phyloP scores from a whole-genome alignment of 1,284 basidiomycete species.

The Trichosporon ovoides region DNA sequence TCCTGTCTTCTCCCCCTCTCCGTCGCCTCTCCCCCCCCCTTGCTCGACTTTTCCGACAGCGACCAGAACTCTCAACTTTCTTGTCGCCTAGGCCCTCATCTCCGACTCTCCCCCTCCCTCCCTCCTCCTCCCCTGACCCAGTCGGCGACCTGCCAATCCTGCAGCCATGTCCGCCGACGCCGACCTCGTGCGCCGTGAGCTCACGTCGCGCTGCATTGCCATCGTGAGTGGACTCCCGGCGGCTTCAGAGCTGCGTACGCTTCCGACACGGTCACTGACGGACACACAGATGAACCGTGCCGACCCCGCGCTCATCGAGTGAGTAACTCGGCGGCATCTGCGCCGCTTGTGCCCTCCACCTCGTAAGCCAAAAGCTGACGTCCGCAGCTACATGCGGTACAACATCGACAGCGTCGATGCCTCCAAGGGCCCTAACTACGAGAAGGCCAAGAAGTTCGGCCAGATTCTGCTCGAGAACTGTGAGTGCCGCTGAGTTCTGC shows the following conservation, averaged over 20 bases:
- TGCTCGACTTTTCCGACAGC: conserved; percentile 6
- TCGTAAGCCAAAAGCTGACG: background rate
- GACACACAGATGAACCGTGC: conserved; percentile 74
- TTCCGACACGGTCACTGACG: background rate
- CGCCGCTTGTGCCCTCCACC: background rate
- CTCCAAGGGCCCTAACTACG: conserved; percentile 81
- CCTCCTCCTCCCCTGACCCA: conserved; percentile 1
- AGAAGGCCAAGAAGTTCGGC: conserved; percentile 91
- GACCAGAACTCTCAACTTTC: background rate
- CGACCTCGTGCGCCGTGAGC: conserved; percentile 56
- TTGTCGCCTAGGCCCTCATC: background rate
- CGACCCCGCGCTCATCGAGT: conserved; percentile 74
- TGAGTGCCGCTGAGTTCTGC: conserved; percentile 21
- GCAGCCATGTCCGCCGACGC: conserved; percentile 30
- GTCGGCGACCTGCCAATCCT: conserved; percentile 14
- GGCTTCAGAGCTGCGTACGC: background rate
- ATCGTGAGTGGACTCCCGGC: conserved; percentile 51
- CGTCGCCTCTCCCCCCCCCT: background rate
- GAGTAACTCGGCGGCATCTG: conserved; percentile 10
- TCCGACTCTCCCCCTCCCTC: conserved; percentile 5
- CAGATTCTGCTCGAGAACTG: conserved; percentile 89
- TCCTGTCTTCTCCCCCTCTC: background rate
- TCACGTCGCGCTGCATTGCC: conserved; percentile 94
- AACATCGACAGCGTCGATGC: conserved; percentile 80
- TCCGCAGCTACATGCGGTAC: conserved; percentile 81